Base-by-base conservation (phyloP, 352 stramenopile genomes). In the Globisporangium solare region DNA sequence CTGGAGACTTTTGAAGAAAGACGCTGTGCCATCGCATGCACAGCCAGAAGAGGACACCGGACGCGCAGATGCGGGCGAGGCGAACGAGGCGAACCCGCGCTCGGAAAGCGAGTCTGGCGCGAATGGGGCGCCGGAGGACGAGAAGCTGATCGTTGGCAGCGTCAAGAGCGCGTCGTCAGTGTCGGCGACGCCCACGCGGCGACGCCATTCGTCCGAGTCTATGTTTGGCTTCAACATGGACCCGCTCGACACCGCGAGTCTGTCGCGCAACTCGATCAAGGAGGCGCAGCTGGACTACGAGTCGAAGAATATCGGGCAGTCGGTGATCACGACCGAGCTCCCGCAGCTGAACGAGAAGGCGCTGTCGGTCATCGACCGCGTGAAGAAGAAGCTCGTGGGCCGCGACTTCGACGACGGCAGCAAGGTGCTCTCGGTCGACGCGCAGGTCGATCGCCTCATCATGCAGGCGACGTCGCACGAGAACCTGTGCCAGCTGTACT, bases 321-420 rank as follows among this genome's bases (percentile, higher is more conserved):
- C 79, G 50, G 65, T 89, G 21, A 71, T 84, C 27, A 65, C 74
- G 14, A 72, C 76, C 0, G 79, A 89, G 48, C 66, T 89, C 47
- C 83, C 83, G 53, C 83, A 95, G 63, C 67, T 95, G 60, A 95
- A 93, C 57, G 86, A 91, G 42, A 93, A 94, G 65, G 96, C 96
- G 17, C 68, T 99, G 39, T 97, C 95, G 56, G 97, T 99, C 49
- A 96, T 99, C 51, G 80, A 95, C 39, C 89, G 98, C 35, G 96
- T 99, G n/a, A 97, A 99, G 72, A 98, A 99, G 69, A 99, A 99
- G 67, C 80, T 99, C 27, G 96, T 89, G 2, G 98, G 98, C 11
- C 96, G 95, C 5, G 98, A 99, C 68, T 99, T 99, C 69, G 83
- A 94, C 59, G 73, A 93, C 54, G 85, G 82, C 53, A 68, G 71